Base-by-base conservation (phyloP, 306 rosid species). In the Dryas octopetala region DNA sequence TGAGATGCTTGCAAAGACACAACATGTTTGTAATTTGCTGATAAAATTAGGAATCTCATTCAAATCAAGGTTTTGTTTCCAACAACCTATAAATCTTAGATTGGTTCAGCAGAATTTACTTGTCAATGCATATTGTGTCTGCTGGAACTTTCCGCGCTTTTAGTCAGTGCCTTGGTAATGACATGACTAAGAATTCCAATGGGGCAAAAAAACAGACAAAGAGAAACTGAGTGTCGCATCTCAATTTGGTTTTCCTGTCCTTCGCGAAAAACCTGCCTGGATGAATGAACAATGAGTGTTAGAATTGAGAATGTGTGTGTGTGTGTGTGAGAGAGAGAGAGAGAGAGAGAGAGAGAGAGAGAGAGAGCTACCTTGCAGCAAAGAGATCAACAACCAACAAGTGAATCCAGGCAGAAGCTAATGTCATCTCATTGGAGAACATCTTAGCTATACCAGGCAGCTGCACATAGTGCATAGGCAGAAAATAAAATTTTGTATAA, bases 361-460 rank as follows among this genome's bases (percentile, higher is more conserved):
- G 66, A 76, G 74, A 72, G 69, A 64, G 66, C 38, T 61, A 92
- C 99, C 99, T 92, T 78, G 97, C 99, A 53, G 97, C 97, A 84
- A 90, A 95, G 62, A 95, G 96, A 88, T 92, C 97, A 14, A 92
- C 91, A 84, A 78, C 91, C 87, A 95, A 74, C 80, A 90, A 88
- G 81, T 91, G 99, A 83, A 91, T 95, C 99, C 99, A 95, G 13
- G 99, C 97, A 83, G 99, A 92, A 75, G 97, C 97, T 57, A 95
- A 72, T 70, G 97, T 92, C 88, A 95, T 70, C 88, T 95, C 99
- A 48, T 86, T 90, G 3, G 96, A 81, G 83, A 95, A 95, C 97
- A 95, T 90, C 83, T 83, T 95, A 52, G 80, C 92, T 13, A 95
- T 91, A 71, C 97, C 88, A 62, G 87, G 64, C 70, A 95, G 85